Conservation (phyloP, 352 stramenopile genomes). For the Thalassiosira mediterranea region DNA sequence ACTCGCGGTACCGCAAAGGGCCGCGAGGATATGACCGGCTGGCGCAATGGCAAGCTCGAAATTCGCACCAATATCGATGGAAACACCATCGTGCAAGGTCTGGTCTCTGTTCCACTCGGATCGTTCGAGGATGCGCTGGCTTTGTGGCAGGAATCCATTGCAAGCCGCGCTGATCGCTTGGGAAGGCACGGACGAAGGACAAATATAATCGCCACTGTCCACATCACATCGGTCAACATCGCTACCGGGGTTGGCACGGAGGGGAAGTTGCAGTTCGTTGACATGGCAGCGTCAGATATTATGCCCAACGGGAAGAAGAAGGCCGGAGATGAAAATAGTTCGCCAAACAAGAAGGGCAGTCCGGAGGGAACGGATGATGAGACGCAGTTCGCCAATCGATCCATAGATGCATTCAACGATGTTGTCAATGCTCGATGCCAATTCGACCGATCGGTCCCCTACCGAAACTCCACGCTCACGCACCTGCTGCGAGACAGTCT, state of each 20-base stretch:
- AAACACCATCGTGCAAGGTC: constrained; percentile 75
- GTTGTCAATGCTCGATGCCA: constrained; percentile 90
- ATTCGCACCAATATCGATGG: constrained; percentile 80
- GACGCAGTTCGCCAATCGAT: constrained; percentile 99
- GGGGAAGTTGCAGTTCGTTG: constrained; percentile 95
- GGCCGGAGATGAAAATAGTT: constrained; percentile 90
- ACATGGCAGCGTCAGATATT: constrained; percentile 95
- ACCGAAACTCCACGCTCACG: constrained; percentile 96
- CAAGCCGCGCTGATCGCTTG: constrained; percentile 41
- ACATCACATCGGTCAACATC: constrained; percentile 81
- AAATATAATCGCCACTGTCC: constrained; percentile 75
- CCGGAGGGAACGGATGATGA: constrained; percentile 88
- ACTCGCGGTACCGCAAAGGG: too few species aligned
- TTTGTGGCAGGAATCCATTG: constrained; percentile 67
- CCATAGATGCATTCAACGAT: constrained; percentile 94
- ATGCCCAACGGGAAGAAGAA: constrained; percentile 60
- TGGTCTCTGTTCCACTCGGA: constrained; percentile 60
- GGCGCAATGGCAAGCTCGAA: constrained; percentile 63
- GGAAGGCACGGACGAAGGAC: constrained; percentile 52
- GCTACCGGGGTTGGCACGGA: constrained; percentile 71
- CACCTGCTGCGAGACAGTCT: constrained; percentile 92
- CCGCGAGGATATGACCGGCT: too few species aligned
- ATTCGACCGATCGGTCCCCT: constrained; percentile 87
- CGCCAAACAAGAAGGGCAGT: constrained; percentile 92
- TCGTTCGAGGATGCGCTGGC: constrained; percentile 66